phyloP scores from a whole-genome alignment of 208 protist genomes.

The Leishmania mexicana region DNA sequence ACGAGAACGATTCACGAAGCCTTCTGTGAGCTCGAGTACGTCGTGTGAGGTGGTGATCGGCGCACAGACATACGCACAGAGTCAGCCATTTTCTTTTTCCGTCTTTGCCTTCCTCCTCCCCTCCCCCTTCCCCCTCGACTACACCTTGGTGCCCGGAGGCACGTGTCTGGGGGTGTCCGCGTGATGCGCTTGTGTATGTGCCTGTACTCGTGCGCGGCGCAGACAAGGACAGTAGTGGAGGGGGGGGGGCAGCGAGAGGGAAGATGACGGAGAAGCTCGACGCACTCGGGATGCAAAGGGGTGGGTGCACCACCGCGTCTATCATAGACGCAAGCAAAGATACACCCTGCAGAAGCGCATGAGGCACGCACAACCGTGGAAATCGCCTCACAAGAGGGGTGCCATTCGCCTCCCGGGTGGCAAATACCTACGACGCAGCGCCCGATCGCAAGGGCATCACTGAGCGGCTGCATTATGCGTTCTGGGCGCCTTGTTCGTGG shows the following conservation, averaged over 20 bases:
- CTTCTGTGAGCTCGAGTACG: slow-evolving; percentile 60
- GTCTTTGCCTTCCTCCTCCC: neutral
- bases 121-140: neutral
- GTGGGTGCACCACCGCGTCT: neutral
- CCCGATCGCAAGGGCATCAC: neutral
- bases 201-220: neutral
- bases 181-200: neutral
- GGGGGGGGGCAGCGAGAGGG: neutral
- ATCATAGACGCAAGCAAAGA: neutral
- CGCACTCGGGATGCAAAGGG: neutral
- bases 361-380: neutral
- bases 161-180: neutral
- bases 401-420: neutral
- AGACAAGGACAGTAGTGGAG: neutral
- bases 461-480: neutral
- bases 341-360: neutral
- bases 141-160: neutral
- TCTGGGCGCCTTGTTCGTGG: neutral
- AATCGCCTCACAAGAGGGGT: neutral
- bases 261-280: neutral
- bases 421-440: neutral
- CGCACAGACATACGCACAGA: neutral
- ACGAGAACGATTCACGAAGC: slow-evolving; percentile 41
- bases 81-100: neutral
- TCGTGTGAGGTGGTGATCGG: slow-evolving; percentile 25